A percentile compares a stretch with the other conserved stretches of the same genome.
These are phyloP conservation scores for Penicillium sp. DNA, from an alignment of 2,329 filamentous ascomycete species.

Conservation along the genomic window DNA sequence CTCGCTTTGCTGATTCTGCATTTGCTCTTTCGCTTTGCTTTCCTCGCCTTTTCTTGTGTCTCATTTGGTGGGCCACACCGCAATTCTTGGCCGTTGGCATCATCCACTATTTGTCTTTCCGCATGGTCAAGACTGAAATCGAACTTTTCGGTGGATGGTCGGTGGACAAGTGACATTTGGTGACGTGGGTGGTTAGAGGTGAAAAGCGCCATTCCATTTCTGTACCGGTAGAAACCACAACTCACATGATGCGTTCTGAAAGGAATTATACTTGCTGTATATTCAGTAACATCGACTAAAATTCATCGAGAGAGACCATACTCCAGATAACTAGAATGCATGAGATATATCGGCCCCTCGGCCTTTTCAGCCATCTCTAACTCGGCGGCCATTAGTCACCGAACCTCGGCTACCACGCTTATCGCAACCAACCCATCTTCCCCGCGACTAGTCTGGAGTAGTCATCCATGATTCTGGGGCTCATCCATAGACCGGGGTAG, in stretches of 20 bases:
- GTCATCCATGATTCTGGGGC: neutral
- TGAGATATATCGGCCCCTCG: neutral
- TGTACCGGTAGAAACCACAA: constrained; percentile 14
- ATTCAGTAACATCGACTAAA: neutral
- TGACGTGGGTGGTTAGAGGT: constrained; percentile 7
- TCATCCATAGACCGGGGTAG: neutral
- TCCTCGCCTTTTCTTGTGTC: neutral
- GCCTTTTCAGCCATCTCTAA: neutral
- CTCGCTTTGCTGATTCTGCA: constrained; percentile 13
- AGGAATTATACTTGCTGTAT: neutral
- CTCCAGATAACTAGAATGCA: neutral
- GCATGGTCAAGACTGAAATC: constrained; percentile 6
- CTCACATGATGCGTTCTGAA: neutral
- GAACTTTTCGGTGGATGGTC: neutral
- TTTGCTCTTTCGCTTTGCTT: neutral
- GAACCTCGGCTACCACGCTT: constrained; percentile 1
- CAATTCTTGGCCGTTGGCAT: neutral
- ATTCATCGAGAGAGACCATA: neutral
- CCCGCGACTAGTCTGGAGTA: neutral
- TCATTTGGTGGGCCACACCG: neutral
- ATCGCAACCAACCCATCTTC: neutral
- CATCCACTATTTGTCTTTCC: neutral
- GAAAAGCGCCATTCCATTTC: constrained; percentile 10
- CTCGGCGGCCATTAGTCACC: neutral
- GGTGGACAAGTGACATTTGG: neutral